Conservation (phyloP, 257 asterid genomes). For the Fraxinus excelsior region DNA sequence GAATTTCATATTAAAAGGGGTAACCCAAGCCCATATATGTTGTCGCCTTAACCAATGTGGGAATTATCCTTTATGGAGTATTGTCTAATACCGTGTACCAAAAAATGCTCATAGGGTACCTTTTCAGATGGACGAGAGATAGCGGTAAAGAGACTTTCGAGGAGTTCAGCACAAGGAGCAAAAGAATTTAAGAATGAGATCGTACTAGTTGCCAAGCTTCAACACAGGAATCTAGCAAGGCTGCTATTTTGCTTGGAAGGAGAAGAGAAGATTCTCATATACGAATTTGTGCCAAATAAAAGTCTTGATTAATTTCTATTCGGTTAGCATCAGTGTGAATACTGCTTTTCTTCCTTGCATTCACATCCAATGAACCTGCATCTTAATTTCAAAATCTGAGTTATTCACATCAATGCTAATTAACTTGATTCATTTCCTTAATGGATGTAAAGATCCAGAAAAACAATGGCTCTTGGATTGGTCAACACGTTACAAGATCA, state of each 20-base stretch:
- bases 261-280: conserved; percentile 21
- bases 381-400: background rate
- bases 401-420: background rate
- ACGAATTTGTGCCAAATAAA: conserved; percentile 15
- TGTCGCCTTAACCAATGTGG: too few species aligned
- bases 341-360: background rate
- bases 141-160: conserved; percentile 20
- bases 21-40: too few species aligned
- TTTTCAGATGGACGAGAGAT: conserved; percentile 4
- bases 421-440: background rate
- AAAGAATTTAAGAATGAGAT: conserved; percentile 20
- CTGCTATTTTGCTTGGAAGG: conserved; percentile 19
- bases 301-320: conserved; percentile 22
- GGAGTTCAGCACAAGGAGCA: conserved; percentile 5
- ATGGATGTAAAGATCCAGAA: conserved; percentile 8
- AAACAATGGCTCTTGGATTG: conserved; percentile 3
- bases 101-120: background rate
- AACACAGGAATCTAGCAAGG: conserved; percentile 15
- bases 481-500: conserved; percentile 27
- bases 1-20: too few species aligned
- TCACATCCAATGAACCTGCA: background rate
- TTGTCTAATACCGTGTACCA: background rate
- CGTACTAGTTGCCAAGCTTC: conserved; percentile 16
- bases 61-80: too few species aligned
- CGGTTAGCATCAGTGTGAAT: background rate